A percentile compares a stretch with the other conserved stretches of the same genome.
Evolutionary conservation across 139 green algal genomes (phyloP).

Genomic region (Diplosphaera chodatii): DNA sequence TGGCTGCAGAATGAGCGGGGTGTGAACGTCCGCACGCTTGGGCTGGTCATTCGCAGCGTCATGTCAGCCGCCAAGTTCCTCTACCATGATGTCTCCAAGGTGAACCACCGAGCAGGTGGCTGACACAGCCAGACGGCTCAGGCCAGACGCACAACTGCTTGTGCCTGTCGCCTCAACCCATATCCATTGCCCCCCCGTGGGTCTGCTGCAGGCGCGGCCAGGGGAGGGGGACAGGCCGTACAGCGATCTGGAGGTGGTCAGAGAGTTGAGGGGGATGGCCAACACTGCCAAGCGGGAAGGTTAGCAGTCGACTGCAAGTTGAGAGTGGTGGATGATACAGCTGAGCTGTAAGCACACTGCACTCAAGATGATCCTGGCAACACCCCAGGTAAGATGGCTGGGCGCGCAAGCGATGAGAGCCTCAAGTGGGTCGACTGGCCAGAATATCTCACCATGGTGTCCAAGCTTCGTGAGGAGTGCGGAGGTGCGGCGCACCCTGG

Average conservation of each 20-base stretch:
- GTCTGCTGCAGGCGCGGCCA: slow-evolving; percentile 4
- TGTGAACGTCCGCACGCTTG: slow-evolving; percentile 21
- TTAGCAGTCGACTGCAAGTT: background rate
- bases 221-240: slow-evolving; percentile 39
- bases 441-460: slow-evolving; percentile 44
- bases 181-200: too few species aligned
- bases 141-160: too few species aligned
- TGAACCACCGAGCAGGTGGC: slow-evolving; percentile 7
- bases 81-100: slow-evolving; percentile 34
- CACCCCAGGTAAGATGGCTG: background rate
- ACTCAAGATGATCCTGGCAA: too few species aligned
- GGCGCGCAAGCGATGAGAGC: slow-evolving; percentile 19
- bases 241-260: slow-evolving; percentile 39
- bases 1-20: slow-evolving; percentile 36
- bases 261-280: slow-evolving; percentile 42
- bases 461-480: slow-evolving; percentile 37
- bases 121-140: too few species aligned
- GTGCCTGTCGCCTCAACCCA: too few species aligned
- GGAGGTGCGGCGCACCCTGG: slow-evolving; percentile 2
- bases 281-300: slow-evolving; percentile 14
- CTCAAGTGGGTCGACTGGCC: slow-evolving; percentile 69
- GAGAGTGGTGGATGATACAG: too few species aligned
- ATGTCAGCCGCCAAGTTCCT: slow-evolving; percentile 47
- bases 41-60: slow-evolving; percentile 22
- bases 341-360: too few species aligned